Evolutionary conservation across 768 basidiomycete genomes (phyloP), one percentile per base, ranked within the genome.

Genomic region (Panaeolus papilionaceus): DNA sequence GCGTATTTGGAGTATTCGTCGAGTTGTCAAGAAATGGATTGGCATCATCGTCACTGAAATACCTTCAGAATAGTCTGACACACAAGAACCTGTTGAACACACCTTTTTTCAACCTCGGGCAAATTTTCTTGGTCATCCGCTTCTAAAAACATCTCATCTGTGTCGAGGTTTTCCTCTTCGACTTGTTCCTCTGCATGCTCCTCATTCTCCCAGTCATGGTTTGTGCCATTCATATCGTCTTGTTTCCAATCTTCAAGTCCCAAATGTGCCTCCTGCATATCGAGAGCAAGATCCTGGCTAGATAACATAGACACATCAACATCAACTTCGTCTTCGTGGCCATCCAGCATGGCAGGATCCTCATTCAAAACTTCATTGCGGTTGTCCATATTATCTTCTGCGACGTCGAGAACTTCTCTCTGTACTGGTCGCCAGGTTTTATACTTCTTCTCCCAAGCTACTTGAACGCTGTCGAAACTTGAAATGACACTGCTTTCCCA

Each of bases 401-500:
- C 44, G 42, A 71, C 70, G n/a, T 64, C 69, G 28, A 63, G 49
- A 14, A 58, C 58, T 62, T 68, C 68, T 67, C 66, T 67, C 54
- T 68, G 72, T n/a, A 64, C 64, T 23, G 90, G 88, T 73, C 77
- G 86, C 90, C 91, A 91, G 10, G 79, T 81, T 74, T 79, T 88
- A 75, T 83, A 85, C 64, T 82, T 71, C 40, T 84, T 78, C 54
- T 92, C 89, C 95, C 95, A 98, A 10, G 96, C 83, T 0, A 89
- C 92, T 78, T 96, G 92, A 28, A 93, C 83, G 71, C 95, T 96
- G 79, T 98, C 92, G 73, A 98, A 98, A 0, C 92, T 88, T 7
- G 95, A 92, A 89, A 93, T 92, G 37, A 93, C 87, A 84, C 86
- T 90, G 69, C 81, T 80, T 72, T 92, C 89, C 94, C 93, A 95